phyloP scores from a whole-genome alignment of 2,329 filamentous ascomycete species.

The Paramyrothecium roridum region DNA sequence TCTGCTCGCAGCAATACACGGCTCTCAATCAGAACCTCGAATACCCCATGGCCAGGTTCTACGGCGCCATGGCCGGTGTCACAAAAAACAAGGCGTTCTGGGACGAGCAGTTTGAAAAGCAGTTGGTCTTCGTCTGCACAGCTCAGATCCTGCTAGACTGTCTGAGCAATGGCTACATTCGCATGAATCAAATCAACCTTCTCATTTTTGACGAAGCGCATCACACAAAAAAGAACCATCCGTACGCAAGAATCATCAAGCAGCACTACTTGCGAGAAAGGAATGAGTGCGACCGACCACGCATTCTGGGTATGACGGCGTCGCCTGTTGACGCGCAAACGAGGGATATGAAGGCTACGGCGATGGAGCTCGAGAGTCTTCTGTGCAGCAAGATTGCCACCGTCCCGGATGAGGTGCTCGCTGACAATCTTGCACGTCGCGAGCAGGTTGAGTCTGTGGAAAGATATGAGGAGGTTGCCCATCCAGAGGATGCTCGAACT shows the following conservation, averaged over 20 bases:
- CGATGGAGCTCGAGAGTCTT: constrained; percentile 69
- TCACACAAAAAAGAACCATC: constrained; percentile 90
- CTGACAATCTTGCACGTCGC: constrained; percentile 14
- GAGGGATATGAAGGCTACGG: constrained; percentile 64
- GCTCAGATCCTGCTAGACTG: constrained; percentile 81
- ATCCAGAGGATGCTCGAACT: constrained; percentile 54
- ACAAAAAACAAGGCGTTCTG: constrained; percentile 43
- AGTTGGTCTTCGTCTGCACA: constrained; percentile 89
- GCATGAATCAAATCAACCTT: constrained; percentile 80
- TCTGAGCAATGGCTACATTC: constrained; percentile 74
- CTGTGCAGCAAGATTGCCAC: constrained; percentile 84
- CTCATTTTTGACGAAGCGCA: constrained; percentile 96
- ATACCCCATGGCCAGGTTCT: constrained; percentile 69
- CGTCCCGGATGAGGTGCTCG: constrained; percentile 38
- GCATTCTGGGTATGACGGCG: constrained; percentile 94
- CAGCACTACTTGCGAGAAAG: constrained; percentile 67
- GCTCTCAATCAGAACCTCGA: constrained; percentile 81
- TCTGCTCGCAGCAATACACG: constrained; percentile 85
- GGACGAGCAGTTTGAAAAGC: constrained; percentile 51
- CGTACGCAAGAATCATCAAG: constrained; percentile 86
- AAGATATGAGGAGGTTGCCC: constrained; percentile 40
- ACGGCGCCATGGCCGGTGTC: constrained; percentile 61
- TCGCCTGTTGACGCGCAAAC: constrained; percentile 85
- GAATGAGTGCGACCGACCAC: constrained; percentile 51
- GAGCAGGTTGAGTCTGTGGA: constrained; percentile 48